These are phyloP conservation scores for Malus domestica DNA, from an alignment of 306 rosid species.

Conservation along the genomic window ASM211411v1 NC_041793.1:47023001-47023500, in stretches of 20 bases:
- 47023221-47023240: not conserved
- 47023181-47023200: not conserved
- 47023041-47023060: too few species aligned
- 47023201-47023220: not conserved
- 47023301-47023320: too few species aligned
- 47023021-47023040: too few species aligned
- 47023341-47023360: too few species aligned
- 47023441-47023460: conserved; percentile 1
- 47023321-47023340: too few species aligned
- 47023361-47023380: not conserved
- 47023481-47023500: not conserved
- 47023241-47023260: not conserved
- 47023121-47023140: too few species aligned
- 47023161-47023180: not conserved
- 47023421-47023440: conserved; percentile 7
- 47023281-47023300: not conserved
- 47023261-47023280: not conserved
- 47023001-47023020: too few species aligned
- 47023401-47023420: not conserved
- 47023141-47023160: not conserved
- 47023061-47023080: too few species aligned
- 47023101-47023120: too few species aligned
- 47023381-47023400: not conserved
- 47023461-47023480: not conserved
- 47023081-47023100: too few species aligned